Percentiles rank a stretch among this genome's conserved stretches.
phyloP scores from a whole-genome alignment of 306 rosid species.

The Luffa aegyptiaca region DNA sequence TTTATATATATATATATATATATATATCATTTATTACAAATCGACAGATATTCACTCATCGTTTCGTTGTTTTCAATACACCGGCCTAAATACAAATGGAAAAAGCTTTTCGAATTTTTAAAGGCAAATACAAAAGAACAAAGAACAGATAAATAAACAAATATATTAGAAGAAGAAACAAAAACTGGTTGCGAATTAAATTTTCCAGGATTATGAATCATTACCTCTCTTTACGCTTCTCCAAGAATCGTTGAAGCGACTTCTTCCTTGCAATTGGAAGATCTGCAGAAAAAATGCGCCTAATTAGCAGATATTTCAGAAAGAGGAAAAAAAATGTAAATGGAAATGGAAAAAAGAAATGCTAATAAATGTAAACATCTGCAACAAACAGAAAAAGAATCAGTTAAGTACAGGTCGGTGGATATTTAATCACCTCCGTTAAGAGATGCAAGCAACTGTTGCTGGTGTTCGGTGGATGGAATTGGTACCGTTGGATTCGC shows the following conservation, averaged over 20 bases:
- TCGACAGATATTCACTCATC: not conserved
- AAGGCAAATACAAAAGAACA: not conserved
- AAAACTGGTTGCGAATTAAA: not conserved
- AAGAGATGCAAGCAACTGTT: not conserved
- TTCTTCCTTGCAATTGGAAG: slow-evolving; percentile 33
- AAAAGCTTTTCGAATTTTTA: not conserved
- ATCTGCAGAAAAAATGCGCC: slow-evolving; percentile 13
- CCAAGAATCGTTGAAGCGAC: slow-evolving; percentile 41
- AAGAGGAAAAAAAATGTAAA: not conserved
- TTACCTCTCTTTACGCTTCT: slow-evolving; percentile 52
- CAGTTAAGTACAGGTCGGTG: not conserved
- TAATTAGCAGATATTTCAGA: not conserved
- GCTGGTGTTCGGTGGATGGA: not conserved
- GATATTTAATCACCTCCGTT: not conserved
- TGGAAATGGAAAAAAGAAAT: not conserved
- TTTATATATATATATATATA: not conserved
- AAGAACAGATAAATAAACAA: not conserved
- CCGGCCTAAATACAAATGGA: not conserved
- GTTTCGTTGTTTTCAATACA: not conserved
- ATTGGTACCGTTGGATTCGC: not conserved
- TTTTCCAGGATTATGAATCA: not conserved
- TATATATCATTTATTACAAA: not conserved
- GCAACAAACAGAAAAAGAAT: not conserved
- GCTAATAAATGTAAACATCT: not conserved
- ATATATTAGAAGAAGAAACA: too few relatives aligned